Base-by-base conservation (phyloP, 2,329 filamentous ascomycete genomes). In the Cryoendolithus antarcticus region DNA sequence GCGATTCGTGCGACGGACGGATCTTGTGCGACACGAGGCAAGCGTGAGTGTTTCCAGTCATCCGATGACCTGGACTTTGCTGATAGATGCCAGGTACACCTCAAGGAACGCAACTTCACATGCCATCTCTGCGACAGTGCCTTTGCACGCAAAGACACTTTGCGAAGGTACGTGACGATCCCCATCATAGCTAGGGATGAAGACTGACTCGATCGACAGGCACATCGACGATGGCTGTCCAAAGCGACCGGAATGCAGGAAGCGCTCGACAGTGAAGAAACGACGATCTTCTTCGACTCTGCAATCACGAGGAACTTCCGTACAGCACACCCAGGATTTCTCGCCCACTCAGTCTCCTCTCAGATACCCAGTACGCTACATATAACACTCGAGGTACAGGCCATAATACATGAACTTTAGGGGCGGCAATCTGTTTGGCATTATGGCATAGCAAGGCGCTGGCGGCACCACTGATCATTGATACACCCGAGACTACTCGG, bases 1-100 rank as follows among this genome's bases (percentile, higher is more conserved):
- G 62, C 74, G 75, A 37, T 93, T 93, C 59, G 82, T 85, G 11
- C 74, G 86, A 50, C 86, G 82, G 61, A 88, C 86, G 1, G 86
- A 93, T 57, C 69, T 93, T 15, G 61, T 62, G 32, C 64, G 75
- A 43, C 72, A 76, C 54, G 54, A 65, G 35, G 58, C 66, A 44
- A 72, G 66, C 46, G 72, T 74, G 57, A 60, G 70, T 60, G 21
- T 24, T 13, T 30, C 12, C 15, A 27, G 21, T 12, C 35, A 71
- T 48, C 69, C 80, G 55, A 65, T 73, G 59, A 70, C 73, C 49
- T 69, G 53, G 41, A 31, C 21, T 5, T 36, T 6, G 39, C 45
- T 52, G 40, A 50, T 33, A n/a, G 27, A 13, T 1, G 31, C 4
- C 53, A 74, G 63, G 82, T 91, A 8, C 85, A 93, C 55, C 69